Evolutionary conservation across 2,329 filamentous ascomycete genomes (phyloP), one percentile per base, ranked within the genome.

Genomic region (Macrophomina tecta): DNA sequence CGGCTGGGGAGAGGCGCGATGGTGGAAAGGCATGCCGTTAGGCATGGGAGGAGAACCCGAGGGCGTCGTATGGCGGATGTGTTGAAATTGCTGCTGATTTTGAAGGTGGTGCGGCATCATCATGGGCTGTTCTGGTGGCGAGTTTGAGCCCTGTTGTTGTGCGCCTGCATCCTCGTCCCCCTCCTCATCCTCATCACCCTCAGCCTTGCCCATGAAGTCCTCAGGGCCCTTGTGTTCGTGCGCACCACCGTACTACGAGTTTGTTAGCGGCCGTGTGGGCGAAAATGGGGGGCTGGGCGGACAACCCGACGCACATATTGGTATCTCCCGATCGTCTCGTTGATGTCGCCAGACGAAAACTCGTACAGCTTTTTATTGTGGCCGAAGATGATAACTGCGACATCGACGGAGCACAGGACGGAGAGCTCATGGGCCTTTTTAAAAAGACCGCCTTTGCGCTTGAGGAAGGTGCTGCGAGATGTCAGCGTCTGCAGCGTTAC

Each of bases 381-480:
- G 70, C 94, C 94, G 77, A 98, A 98, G 75, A 99, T 97, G 79
- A 99, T 95, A 75, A 99, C 95, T 48, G 95, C 95, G 72, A 99
- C 95, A 79, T 99, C 95, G 78, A 99, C 95, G 46, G 94, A 97
- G 80, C 95, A 99, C 70, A 99, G 90, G 55, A 99, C 95, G 64
- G 94, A 97, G 63, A 99, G 87, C 86, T 99, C 95, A 80, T 99
- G 94, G 64, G 95, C 95, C 87, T 99, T 99, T 85, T 99, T 99
- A 87, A 99, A 99, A 60, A 99, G 85, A 74, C 95, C 95, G 74
- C 94, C 95, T 82, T 99, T 99, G 83, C 95, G 92, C 86, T 99
- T 99, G 73, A 99, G 84, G 80, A 99, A 99, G 52, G 95, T 99
- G 71, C 94, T 97, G 76, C 23, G 18, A n/a, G 65, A 12, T 45